Evolutionary conservation across 805 yeast species (phyloP), one percentile per base, ranked within the genome.

Genomic region (Lipomyces orientalis): DNA sequence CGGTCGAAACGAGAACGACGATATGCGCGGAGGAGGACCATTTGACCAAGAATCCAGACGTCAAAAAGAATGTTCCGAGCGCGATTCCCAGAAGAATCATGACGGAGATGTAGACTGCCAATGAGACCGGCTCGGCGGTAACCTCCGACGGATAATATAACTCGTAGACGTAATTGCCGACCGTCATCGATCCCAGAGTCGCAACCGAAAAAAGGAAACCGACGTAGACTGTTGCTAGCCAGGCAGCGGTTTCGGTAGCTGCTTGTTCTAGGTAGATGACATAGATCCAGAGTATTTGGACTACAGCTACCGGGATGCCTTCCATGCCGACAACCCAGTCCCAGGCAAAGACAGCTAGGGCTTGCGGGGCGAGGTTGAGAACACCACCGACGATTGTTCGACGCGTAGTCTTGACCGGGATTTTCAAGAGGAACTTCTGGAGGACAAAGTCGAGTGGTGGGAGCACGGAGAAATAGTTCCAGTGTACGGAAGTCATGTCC

Each of bases 401-500:
- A 16, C 63, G 60, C 4, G 71, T 49, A 2, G 54, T 33, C 39
- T 19, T 39, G 55, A 64, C 52, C 7, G 63, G 55, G 51, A 69
- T 34, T 34, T 63, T 65, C 19, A 69, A 61, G 10, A 67, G 39
- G n/a, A 69, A 10, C 22, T 54, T 19, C 58, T 67, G 71, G 22
- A 69, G 62, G 22, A 60, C 68, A 16, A 61, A 39, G 51, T 69
- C 72, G 22, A 67, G 63, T 8, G 71, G 66, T 2, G 72, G 71
- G 14, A 69, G 60, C 14, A 67, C 68, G n/a, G 72, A 69, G 52
- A 69, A 69, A 60, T 63, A 69, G 62, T 69, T 69, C 72, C 61
- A 64, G 59, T 69, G 72, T 43, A 69, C 25, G 8, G 70, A 64
- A 3, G 71, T 22, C 72, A 69, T 69, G 51, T 39, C 67, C 31